Base-by-base conservation (phyloP, 192 early-diverging fungal genomes). In the Linnemannia elongata region DNA sequence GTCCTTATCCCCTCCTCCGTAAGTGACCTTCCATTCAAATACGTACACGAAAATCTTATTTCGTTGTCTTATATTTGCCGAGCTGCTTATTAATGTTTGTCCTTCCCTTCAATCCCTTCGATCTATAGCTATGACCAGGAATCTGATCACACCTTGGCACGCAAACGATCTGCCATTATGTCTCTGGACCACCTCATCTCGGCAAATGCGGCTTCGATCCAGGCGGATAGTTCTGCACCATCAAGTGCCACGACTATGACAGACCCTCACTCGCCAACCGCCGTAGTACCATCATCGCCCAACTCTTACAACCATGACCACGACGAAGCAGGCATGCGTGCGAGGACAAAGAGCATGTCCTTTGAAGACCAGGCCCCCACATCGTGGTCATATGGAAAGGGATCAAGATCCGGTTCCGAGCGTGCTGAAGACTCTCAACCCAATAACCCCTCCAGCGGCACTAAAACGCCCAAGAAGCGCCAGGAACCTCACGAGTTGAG, bases 401-500 rank as follows among this genome's bases (percentile, higher is more conserved):
- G 57, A 35, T 68, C 83, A 45, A 45, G 60, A 44, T 81, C 83
- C 39, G 79, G 79, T 6, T 80, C 83, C 15, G 83, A 71, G n/a
- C 72, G 57, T 18, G 52, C 57, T 7, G 83, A 86, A 24, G 83
- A 80, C 8, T n/a, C 7, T 10, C 71, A 69, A 6, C 27, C 54
- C 41, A 80, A 81, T 22, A 52, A 20, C 35, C 2, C 69, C 22
- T 55, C 63, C 30, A 47, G 22, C 35, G 18, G 38, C 0, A 36
- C 79, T 0, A 87, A 87, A 33, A 72, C 30, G 1, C 27, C 63
- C 3, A 78, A 81, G 66, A 81, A 78, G 42, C 79, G 85, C n/a
- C 75, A 81, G 52, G 85, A 87, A 44, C 85, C 85, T 10, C 76
- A 72, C 30, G 85, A 87, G 66, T 38, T 87, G 72, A 87, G 85